Percentiles rank a stretch among this genome's conserved stretches.
Conservation (phyloP, 345 rosid genomes). For the Camelina neglecta region DNA sequence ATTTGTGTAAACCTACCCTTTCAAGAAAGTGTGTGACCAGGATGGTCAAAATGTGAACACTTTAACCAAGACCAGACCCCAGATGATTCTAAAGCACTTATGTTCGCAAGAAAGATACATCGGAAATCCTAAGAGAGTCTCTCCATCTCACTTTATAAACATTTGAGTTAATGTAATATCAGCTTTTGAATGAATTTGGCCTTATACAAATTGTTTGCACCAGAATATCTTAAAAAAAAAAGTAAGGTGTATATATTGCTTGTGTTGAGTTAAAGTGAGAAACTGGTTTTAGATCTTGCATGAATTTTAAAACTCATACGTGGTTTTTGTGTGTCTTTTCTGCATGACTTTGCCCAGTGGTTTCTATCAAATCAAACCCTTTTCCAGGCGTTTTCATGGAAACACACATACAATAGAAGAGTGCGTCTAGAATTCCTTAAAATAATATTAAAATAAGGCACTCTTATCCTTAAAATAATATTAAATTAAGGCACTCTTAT, state of each 20-base stretch:
- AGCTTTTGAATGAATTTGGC: constrained; percentile 11
- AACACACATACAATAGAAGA: constrained; percentile 31
- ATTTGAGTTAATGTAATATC: not conserved
- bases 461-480: not conserved
- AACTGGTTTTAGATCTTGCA: constrained; percentile 34
- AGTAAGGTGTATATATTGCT: not conserved
- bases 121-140: constrained; percentile 4
- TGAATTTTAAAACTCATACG: constrained; percentile 8
- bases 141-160: constrained; percentile 15
- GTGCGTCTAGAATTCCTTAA: constrained; percentile 14
- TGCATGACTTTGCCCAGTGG: constrained; percentile 30
- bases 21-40: constrained; percentile 41
- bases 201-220: constrained; percentile 16
- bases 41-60: constrained; percentile 39
- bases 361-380: constrained; percentile 41
- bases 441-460: constrained; percentile 1
- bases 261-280: constrained; percentile 5
- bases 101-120: constrained; percentile 12
- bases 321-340: not conserved
- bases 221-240: not conserved
- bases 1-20: constrained; percentile 32
- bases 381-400: constrained; percentile 31
- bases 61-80: constrained; percentile 40
- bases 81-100: constrained; percentile 36
- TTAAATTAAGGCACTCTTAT: constrained; percentile 22